Evolutionary conservation across 306 rosid species (phyloP).

Genomic region (Benincasa hispida): DNA sequence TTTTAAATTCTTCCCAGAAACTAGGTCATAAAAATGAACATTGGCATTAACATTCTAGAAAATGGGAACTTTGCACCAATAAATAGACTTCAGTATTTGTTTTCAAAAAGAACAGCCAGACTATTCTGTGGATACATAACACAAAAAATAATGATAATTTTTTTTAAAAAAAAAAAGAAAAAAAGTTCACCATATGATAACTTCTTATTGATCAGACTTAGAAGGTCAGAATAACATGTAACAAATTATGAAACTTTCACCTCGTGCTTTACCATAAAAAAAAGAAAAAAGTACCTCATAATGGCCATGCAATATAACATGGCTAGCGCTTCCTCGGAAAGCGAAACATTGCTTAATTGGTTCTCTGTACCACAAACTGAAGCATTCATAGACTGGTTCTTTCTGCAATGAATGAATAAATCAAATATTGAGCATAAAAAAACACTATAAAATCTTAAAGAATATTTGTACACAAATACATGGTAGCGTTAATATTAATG

Average conservation of each 20-base stretch:
- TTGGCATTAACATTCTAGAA: not conserved
- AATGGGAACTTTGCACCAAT: not conserved
- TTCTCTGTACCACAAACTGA: constrained; percentile 17
- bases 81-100: not conserved
- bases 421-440: not conserved
- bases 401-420: constrained; percentile 12
- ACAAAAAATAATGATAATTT: too few species aligned
- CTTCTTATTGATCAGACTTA: not conserved
- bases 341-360: constrained; percentile 17
- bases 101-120: not conserved
- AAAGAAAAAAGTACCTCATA: constrained; percentile 33
- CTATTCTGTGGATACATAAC: not conserved
- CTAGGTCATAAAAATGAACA: not conserved
- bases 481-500: not conserved
- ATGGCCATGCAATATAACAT: constrained; percentile 74
- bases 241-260: not conserved
- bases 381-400: constrained; percentile 9
- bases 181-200: not conserved
- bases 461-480: not conserved
- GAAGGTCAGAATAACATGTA: not conserved
- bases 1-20: not conserved
- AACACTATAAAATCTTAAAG: not conserved
- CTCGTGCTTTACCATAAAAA: not conserved
- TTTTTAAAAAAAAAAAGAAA: too few species aligned
- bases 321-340: constrained; percentile 64